These are phyloP conservation scores for Cardamine occulta DNA, from an alignment of 345 rosid species.

Conservation along the genomic window DNA sequence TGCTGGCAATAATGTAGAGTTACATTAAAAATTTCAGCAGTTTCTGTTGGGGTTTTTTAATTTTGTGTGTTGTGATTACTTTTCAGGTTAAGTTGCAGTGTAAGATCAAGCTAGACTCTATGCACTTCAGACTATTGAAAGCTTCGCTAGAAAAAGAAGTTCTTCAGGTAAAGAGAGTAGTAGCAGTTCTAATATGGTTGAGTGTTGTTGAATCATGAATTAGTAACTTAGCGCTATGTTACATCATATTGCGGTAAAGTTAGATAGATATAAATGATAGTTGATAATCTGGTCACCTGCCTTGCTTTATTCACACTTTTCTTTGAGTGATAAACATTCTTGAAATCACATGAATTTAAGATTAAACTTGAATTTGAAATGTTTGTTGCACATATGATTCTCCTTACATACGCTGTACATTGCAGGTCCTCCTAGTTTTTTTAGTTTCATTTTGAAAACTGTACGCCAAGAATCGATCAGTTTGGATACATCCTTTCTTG, in stretches of 20 bases:
- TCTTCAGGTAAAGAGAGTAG: slow-evolving; percentile 65
- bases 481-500: neutral
- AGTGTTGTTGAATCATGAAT: neutral
- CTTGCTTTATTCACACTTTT: neutral
- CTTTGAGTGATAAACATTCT: neutral
- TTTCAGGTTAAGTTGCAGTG: slow-evolving; percentile 89
- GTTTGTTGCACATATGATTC: slow-evolving; percentile 1
- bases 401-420: neutral
- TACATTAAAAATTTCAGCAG: neutral
- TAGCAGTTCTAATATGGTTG: neutral
- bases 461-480: neutral
- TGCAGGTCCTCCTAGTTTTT: neutral
- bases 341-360: neutral
- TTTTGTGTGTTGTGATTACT: slow-evolving; percentile 19
- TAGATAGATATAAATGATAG: neutral
- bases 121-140: slow-evolving; percentile 73
- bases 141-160: slow-evolving; percentile 77
- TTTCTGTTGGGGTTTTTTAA: neutral
- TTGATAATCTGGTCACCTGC: neutral
- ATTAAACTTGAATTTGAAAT: neutral
- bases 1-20: slow-evolving; percentile 6
- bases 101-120: slow-evolving; percentile 81
- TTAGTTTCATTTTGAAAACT: neutral
- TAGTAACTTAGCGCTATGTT: too few relatives aligned
- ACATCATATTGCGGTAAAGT: neutral